Conservation (phyloP, 1,284 basidiomycete genomes). For the Apiotrichum akiyoshidainum region DNA sequence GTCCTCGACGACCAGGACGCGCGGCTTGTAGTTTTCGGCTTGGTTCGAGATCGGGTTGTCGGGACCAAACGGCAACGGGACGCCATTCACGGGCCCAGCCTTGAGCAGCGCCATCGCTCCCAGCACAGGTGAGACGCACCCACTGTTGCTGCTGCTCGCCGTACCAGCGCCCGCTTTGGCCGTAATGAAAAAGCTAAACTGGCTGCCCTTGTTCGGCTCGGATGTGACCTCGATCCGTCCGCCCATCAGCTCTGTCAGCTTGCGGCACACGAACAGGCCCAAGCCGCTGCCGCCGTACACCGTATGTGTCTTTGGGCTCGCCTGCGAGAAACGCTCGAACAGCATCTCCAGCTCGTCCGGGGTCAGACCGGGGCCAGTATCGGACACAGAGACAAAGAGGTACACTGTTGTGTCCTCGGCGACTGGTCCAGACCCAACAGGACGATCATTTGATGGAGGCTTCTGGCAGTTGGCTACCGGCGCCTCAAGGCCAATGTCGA, state of each 20-base stretch:
- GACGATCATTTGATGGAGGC: background rate
- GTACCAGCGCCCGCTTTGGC: background rate
- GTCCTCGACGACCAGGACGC: conserved; percentile 37
- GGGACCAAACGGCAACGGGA: no score
- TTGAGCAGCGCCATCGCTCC: no score
- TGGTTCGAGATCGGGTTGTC: no score
- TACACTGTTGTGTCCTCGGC: conserved; percentile 15
- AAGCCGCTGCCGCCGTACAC: conserved; percentile 35
- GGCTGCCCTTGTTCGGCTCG: conserved; percentile 42
- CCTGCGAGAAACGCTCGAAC: conserved; percentile 34
- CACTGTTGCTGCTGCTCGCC: background rate
- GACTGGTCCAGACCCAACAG: conserved; percentile 11
- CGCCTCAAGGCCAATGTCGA: conserved; percentile 25
- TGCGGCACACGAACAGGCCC: conserved; percentile 33
- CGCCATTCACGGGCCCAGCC: no score
- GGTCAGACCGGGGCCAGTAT: conserved; percentile 35
- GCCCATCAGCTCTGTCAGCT: conserved; percentile 29
- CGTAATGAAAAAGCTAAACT: conserved; percentile 40
- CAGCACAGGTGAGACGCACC: no score
- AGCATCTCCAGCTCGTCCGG: conserved; percentile 23
- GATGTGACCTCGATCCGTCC: conserved; percentile 29
- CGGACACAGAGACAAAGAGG: conserved; percentile 21
- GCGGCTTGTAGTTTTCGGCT: conserved; percentile 7
- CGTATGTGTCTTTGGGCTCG: conserved; percentile 25
- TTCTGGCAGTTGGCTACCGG: conserved; percentile 18